These are phyloP conservation scores for Phytophthora podocarpi DNA, from an alignment of 352 stramenopile species.

Conservation along the genomic window DNA sequence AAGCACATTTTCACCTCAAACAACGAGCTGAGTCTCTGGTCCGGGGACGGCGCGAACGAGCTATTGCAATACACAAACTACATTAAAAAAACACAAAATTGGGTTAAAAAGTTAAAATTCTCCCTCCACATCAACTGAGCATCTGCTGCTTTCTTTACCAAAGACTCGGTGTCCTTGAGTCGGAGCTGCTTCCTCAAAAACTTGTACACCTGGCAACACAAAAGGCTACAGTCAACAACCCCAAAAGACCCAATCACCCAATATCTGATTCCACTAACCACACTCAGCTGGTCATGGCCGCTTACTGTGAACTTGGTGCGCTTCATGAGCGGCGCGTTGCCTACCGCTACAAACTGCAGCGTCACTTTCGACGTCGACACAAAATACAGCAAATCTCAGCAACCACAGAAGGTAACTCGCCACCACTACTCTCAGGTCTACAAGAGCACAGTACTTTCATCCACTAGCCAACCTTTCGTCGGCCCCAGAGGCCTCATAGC, in stretches of 20 bases:
- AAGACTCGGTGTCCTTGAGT: conserved; percentile 71
- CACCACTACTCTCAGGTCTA: neutral
- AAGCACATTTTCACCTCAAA: conserved; percentile 58
- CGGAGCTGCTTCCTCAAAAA: conserved; percentile 86
- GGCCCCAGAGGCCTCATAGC: conserved; percentile 27
- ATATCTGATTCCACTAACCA: conserved; percentile 44
- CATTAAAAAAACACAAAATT: conserved; percentile 2
- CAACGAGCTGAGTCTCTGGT: conserved; percentile 78
- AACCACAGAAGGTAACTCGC: too few species aligned
- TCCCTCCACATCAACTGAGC: neutral
- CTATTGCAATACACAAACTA: conserved; percentile 91
- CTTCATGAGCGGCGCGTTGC: conserved; percentile 86
- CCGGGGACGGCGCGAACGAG: conserved; percentile 83
- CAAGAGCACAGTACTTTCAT: neutral
- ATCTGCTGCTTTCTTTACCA: conserved; percentile 38
- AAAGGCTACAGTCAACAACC: neutral
- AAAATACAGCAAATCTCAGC: neutral
- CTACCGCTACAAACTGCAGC: conserved; percentile 83
- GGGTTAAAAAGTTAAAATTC: too few species aligned
- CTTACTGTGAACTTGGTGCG: conserved; percentile 89
- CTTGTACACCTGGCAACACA: conserved; percentile 70
- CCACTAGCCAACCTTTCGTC: conserved; percentile 36
- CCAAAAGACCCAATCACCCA: neutral
- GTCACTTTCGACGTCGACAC: conserved; percentile 63
- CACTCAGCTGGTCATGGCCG: conserved; percentile 71